Evolutionary conservation across 768 basidiomycete genomes (phyloP).

Genomic region (Lentinula guzmanii): DNA sequence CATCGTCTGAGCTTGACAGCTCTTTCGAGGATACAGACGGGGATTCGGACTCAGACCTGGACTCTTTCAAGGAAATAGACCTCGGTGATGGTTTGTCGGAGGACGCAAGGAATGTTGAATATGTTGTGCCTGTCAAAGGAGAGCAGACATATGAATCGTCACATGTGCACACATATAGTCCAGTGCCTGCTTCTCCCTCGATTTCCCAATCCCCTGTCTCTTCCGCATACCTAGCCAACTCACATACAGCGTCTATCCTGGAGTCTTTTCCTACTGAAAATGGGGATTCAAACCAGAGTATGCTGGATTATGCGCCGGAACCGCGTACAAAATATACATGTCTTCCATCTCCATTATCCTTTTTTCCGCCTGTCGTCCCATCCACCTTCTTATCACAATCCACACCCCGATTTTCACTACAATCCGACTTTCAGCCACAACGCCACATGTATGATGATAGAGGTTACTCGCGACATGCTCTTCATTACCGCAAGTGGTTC

Average conservation of each 20-base stretch:
- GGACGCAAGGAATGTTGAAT: conserved; percentile 15
- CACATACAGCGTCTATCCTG: conserved; percentile 6
- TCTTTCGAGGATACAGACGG: neutral
- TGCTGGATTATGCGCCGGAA: conserved; percentile 17
- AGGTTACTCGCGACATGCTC: conserved; percentile 57
- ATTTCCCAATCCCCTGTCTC: neutral
- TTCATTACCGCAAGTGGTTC: conserved; percentile 55
- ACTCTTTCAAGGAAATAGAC: conserved; percentile 7
- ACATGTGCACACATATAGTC: neutral
- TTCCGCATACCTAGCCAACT: neutral
- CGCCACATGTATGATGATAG: conserved; percentile 48
- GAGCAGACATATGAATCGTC: neutral
- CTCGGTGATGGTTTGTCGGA: conserved; percentile 14
- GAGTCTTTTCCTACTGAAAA: conserved; percentile 11
- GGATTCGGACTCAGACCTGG: conserved; percentile 12
- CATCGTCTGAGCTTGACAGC: neutral
- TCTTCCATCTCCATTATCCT: conserved; percentile 31
- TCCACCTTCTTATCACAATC: conserved; percentile 9
- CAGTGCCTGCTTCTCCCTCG: neutral
- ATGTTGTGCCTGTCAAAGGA: conserved; percentile 7
- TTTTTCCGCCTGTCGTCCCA: neutral
- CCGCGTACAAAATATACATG: conserved; percentile 27
- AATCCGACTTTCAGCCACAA: conserved; percentile 7
- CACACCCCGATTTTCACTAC: conserved; percentile 11
- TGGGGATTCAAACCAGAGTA: neutral